Base-by-base conservation (phyloP, 371 early-diverging fungal genomes). In the Mucor irregularis region DNA sequence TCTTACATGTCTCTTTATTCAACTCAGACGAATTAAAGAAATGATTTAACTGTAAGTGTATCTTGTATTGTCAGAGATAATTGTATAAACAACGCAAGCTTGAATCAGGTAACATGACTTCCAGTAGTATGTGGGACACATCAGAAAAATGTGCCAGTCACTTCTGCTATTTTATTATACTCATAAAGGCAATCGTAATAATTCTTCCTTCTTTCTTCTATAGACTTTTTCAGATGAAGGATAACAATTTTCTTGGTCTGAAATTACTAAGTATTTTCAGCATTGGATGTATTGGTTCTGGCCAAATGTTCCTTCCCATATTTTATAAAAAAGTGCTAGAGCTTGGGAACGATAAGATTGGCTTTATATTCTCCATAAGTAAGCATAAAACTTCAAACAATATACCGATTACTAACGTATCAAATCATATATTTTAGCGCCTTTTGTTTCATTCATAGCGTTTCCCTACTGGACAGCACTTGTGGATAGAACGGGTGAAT, bases 391-490 rank as follows among this genome's bases (percentile, higher is more conserved):
- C 3, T 0, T 21, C 21, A 0, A 25, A 8, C 9, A 11, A 29
- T 28, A 10, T 10, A 8, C 11, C 4, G 22, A 7, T 34, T 9
- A 26, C 24, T 40, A 17, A 38, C 31, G n/a, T 49, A 33, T 11
- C 2, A 8, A 13, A 4, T n/a, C 10, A 33, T 21, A 33, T 21
- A 25, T 17, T 16, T 3, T 6, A 73, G 73, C 64, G 4, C 73
- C 73, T 19, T 64, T 73, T 56, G 64, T 69, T 22, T 73, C 73
- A 9, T 69, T 66, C 34, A 25, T 69, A 33, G 62, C 73, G 22
- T 66, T 73, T 40, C 69, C 73, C 3, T 66, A 62, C 49, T 73
- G 73, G 73, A 73, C 67, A 16, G 47, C 62, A 17, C 43, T 64
- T 25, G 53, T 60, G 2, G 73, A 73, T 51, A 52, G 43, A 10